Evolutionary conservation across 352 stramenopile species (phyloP), one percentile per base, ranked within the genome.

Genomic region (Pythium pyrilobum): DNA sequence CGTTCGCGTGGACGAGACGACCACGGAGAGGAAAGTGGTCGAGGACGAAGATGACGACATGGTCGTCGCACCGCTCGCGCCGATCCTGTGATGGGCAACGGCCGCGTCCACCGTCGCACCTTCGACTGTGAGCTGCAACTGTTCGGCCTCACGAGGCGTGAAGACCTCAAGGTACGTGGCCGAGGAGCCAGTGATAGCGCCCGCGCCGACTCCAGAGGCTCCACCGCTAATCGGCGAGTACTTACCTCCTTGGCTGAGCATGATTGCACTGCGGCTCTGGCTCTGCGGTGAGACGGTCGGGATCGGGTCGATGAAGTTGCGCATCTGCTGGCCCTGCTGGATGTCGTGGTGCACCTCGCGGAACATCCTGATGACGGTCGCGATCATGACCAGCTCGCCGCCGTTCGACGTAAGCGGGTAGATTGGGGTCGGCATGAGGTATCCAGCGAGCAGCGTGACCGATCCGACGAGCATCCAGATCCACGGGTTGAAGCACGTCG

Each of bases 391-490:
- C 21, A 93, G 46, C 46, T 93, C 82, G 0, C 82, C 82, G 5
- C 65, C 78, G 38, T 93, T 89, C 5, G 82, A 93, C 18, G 80
- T 87, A 18, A 89, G 32, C 2, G 74, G 64, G 56, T 89, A 93
- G 47, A 91, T 64, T 8, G 76, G 74, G 13, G 70, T 78, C 2
- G 82, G 82, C 67, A 93, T 81, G 31, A 90, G 43, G 59, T 93
- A 93, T 1, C 82, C 82, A 1, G 71, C 43, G 36, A 90, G 71
- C n/a, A 93, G 59, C 4, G 69, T 65, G 31, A 87, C 45, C 2
- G 82, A 80, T 11, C 82, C 82, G 13, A 93, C 76, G 15, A 93
- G 67, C 80, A 93, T 93, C 77, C 78, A 93, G 63, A 93, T 91
- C 82, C 82, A 93, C 42, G 82, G 80, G 50, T 93, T 93, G 52